Evolutionary conservation across 495 filamentous ascomycete genomes (phyloP).

Genomic region (Cudoniella acicularis): DNA sequence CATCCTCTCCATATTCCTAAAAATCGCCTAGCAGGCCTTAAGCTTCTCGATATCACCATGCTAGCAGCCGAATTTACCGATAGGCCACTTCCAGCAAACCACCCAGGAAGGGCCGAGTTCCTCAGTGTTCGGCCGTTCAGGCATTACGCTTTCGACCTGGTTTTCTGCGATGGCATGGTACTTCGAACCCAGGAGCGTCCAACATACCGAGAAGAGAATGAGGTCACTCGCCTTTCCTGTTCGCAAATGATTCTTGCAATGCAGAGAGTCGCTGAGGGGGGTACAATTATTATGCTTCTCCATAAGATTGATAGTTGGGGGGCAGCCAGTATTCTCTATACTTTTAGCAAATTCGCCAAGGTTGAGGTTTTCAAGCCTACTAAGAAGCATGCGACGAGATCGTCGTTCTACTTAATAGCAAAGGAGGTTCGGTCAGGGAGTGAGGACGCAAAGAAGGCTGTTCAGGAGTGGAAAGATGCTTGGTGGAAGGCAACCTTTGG

Average conservation of each 20-base stretch:
- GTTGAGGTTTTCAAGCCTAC: conserved; percentile 47
- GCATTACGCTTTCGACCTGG: conserved; percentile 42
- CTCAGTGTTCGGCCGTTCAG: conserved; percentile 20
- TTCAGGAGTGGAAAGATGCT: conserved; percentile 37
- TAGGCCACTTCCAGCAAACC: conserved; percentile 5
- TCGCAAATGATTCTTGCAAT: conserved; percentile 49
- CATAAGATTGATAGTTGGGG: conserved; percentile 45
- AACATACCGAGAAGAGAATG: conserved; percentile 35
- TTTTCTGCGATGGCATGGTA: conserved; percentile 57
- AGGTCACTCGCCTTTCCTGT: conserved; percentile 36
- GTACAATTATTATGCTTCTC: conserved; percentile 45
- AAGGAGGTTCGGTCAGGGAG: conserved; percentile 36
- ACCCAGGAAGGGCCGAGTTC: conserved; percentile 7
- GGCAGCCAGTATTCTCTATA: conserved; percentile 35
- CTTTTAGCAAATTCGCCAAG: conserved; percentile 40
- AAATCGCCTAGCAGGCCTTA: neutral
- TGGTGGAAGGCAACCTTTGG: conserved; percentile 49
- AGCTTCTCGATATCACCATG: conserved; percentile 7
- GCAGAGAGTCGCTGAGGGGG: conserved; percentile 34
- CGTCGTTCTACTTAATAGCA: conserved; percentile 56
- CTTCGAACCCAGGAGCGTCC: conserved; percentile 42
- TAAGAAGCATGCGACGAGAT: conserved; percentile 36
- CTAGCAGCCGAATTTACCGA: conserved; percentile 1
- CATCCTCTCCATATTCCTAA: conserved; percentile 22
- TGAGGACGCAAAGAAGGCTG: conserved; percentile 31